Base-by-base conservation (phyloP, 1,284 basidiomycete species). In the Ganoderma sinense region DNA sequence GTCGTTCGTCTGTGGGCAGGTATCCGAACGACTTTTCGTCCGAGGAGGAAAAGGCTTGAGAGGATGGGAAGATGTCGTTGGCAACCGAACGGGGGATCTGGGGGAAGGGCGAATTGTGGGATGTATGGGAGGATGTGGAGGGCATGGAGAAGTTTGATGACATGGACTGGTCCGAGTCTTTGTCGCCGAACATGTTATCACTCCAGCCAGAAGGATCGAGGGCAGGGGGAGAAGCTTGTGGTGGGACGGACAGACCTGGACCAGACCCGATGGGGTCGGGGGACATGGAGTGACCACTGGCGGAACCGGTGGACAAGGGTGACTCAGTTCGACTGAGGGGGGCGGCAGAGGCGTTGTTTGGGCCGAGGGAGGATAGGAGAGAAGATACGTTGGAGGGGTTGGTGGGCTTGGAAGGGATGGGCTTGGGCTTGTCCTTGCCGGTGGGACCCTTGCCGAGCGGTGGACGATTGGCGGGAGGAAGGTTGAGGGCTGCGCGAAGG, bases 391-490 rank as follows among this genome's bases (percentile, higher is more conserved):
- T 63, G 75, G 68, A 39, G 48, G 65, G 65, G 8, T 71, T 53
- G 73, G 78, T 67, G 80, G 82, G 71, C 73, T 82, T 67, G 39
- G 75, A 69, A 64, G 68, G 36, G 67, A 65, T 59, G 5, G 74
- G 10, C 76, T 89, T 93, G 60, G 90, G 89, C 76, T 89, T 93
- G 79, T 94, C 93, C 80, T 94, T 94, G 56, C 93, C 93, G 0
- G 93, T 95, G 29, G 93, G 94, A 62, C 93, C 93, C 80, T 90
- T 94, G 59, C 93, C 94, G 64, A 95, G 85, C 5, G 89, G 81
- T 11, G 88, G 86, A 71, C 93, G 86, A 78, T 86, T 88, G 70
- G 92, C 91, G 36, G 92, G 91, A 0, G 94, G 94, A 31, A 97
- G 83, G 75, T 87, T 90, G 65, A 97, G 86, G 45, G 91, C 88